These are phyloP conservation scores for Fallopia convolvulus DNA, from an alignment of 148 eudicot genomes.

Conservation along the genomic window DNA sequence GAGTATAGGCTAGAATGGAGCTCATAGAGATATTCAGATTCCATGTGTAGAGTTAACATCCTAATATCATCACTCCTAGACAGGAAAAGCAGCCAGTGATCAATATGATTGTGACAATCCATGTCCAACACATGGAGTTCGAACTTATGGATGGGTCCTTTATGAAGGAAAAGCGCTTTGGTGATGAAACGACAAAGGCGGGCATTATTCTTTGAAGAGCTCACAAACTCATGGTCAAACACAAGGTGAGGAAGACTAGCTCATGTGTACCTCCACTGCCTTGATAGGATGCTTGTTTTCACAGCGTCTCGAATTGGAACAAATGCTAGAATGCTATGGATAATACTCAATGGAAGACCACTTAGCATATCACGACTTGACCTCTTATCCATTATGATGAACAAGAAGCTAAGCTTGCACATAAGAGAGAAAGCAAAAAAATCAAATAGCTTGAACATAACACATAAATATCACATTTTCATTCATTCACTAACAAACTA, in stretches of 20 bases:
- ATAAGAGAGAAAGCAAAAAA: too few species aligned
- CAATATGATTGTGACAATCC: slow-evolving; percentile 36
- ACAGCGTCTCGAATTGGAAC: slow-evolving; percentile 33
- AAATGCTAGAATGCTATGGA: not conserved
- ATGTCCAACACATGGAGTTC: slow-evolving; percentile 26
- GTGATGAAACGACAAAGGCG: slow-evolving; percentile 28
- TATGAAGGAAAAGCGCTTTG: slow-evolving; percentile 30
- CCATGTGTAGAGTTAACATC: slow-evolving; percentile 3
- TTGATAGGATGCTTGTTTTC: slow-evolving; percentile 43
- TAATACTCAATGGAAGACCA: not conserved
- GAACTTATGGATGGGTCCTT: slow-evolving; percentile 62
- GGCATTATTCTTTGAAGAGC: slow-evolving; percentile 20
- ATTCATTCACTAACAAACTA: too few species aligned
- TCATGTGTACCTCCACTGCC: slow-evolving; percentile 56
- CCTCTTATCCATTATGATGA: slow-evolving; percentile 23
- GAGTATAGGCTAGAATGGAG: slow-evolving; percentile 49
- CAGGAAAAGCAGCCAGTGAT: too few species aligned
- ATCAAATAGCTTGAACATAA: too few species aligned
- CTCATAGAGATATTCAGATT: not conserved
- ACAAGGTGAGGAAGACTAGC: slow-evolving; percentile 37
- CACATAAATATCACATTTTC: too few species aligned
- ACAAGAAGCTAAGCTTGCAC: too few species aligned
- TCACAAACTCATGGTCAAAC: slow-evolving; percentile 36
- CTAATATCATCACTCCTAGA: too few species aligned
- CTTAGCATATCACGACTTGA: not conserved